A percentile compares a stretch with the other conserved stretches of the same genome.
Evolutionary conservation across 495 filamentous ascomycete species (phyloP).

Genomic region (Letharia lupina): DNA sequence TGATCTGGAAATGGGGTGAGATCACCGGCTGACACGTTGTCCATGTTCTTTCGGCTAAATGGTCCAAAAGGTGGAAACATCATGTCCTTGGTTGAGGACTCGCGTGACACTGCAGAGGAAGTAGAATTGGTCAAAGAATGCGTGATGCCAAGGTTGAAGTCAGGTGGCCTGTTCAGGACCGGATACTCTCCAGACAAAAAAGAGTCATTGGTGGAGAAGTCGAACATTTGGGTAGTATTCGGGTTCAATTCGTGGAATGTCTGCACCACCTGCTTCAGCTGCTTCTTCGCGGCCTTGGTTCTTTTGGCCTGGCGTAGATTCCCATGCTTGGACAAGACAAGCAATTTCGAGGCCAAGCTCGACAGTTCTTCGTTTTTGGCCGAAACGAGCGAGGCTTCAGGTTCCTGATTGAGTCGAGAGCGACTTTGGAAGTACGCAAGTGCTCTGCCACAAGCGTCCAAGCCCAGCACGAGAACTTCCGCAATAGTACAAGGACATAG

Average conservation of each 20-base stretch:
- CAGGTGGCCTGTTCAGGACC: not conserved
- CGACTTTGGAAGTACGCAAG: conserved; percentile 17
- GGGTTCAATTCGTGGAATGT: not conserved
- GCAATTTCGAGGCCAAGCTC: conserved; percentile 7
- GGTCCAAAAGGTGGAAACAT: not conserved
- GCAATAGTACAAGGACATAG: conserved; percentile 11
- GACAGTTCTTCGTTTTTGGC: conserved; percentile 4
- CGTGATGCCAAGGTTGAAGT: conserved; percentile 1
- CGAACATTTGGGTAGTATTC: conserved; percentile 3
- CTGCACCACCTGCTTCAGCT: conserved; percentile 15
- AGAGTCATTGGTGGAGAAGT: conserved; percentile 5
- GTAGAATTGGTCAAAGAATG: conserved; percentile 3
- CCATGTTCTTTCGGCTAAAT: not conserved
- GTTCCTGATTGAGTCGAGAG: conserved; percentile 3
- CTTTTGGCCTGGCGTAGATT: conserved; percentile 3
- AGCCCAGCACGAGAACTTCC: conserved; percentile 20
- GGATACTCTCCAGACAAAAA: not conserved
- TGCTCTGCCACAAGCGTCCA: conserved; percentile 25
- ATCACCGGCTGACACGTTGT: not conserved
- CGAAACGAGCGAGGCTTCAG: conserved; percentile 5
- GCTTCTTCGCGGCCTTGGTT: conserved; percentile 9
- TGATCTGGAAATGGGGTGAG: not conserved
- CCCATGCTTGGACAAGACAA: conserved; percentile 13
- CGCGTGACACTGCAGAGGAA: not conserved
- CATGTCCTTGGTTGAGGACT: not conserved